Evolutionary conservation across 179 eudicot genomes (phyloP), one percentile per base, ranked within the genome.

Genomic region (Dionaea muscipula): DNA sequence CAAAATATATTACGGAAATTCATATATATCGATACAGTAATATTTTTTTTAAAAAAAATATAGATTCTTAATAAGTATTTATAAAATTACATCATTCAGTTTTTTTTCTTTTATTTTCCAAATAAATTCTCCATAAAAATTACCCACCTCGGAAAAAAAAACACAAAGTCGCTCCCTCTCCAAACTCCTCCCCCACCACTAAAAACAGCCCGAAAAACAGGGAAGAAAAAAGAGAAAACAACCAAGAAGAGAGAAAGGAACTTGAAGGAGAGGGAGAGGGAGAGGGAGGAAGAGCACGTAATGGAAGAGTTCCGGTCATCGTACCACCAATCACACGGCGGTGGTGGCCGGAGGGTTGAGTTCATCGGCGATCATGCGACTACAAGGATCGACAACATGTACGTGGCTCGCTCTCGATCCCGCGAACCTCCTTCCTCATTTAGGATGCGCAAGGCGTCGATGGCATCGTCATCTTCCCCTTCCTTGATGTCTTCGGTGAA

Each of bases 351-450:
- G 46, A 68, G 62, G 24, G 57, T 72, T 2, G 67, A 64, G 46
- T 56, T 60, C 38, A 21, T 59, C 4, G 64, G 60, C 23, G 55
- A 56, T 3, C 46, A 55, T 14, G 38, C 37, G 1, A 5, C 15
- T 1, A 52, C 76, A 1, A 16, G 37, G 14, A 57, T 64, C 13
- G 67, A 72, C 53, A 54, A 68, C 27, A 60, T 72, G 57, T 72
- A 72, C 26, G 73, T 68, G 24, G 77, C 70, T 1, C 65, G 69
- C 24, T 64, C 73, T 22, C 58, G 72, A 17, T 67, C 43, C 11
- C 51, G 20, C 20, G 26, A 26, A 2, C 72, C 63, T 0, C 65
- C 62, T 12, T 21, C 47, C 20, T 14, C 47, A 4, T 47, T 47
- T 13, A 22, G 28, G 0, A 11, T 35, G 11, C 51, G 19, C 28